phyloP scores from a whole-genome alignment of 2,329 filamentous ascomycete genomes.

The Sordariomycetes sp. region DNA sequence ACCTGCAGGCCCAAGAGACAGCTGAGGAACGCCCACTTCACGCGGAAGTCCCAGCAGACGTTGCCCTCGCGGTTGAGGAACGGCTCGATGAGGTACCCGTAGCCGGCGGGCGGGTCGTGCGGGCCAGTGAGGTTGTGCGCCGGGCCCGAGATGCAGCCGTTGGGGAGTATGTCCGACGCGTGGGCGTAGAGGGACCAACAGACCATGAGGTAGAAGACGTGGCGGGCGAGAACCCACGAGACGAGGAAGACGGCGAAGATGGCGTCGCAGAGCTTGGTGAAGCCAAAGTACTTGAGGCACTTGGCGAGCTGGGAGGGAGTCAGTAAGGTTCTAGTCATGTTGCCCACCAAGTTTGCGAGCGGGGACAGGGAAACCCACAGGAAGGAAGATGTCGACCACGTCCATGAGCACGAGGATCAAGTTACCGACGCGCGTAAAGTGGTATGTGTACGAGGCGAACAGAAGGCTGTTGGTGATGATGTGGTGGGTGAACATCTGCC shows the following conservation, averaged over 20 bases:
- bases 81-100: slow-evolving; percentile 56
- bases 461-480: slow-evolving; percentile 78
- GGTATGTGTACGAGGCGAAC: slow-evolving; percentile 71
- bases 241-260: slow-evolving; percentile 78
- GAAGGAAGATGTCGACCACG: slow-evolving; percentile 75
- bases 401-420: slow-evolving; percentile 90
- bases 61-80: slow-evolving; percentile 58
- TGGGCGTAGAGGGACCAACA: slow-evolving; percentile 73
- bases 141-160: slow-evolving; percentile 58
- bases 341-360: not conserved
- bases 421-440: slow-evolving; percentile 77
- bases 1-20: slow-evolving; percentile 67
- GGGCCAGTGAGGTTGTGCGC: slow-evolving; percentile 41
- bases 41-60: slow-evolving; percentile 65
- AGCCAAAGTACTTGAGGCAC: slow-evolving; percentile 81
- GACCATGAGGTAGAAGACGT: slow-evolving; percentile 65
- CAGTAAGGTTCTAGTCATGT: not conserved
- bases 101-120: slow-evolving; percentile 31
- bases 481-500: slow-evolving; percentile 93
- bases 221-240: slow-evolving; percentile 72
- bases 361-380: slow-evolving; percentile 40
- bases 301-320: slow-evolving; percentile 58
- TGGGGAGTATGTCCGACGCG: slow-evolving; percentile 44
- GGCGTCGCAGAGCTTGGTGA: slow-evolving; percentile 62
- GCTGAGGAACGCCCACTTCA: slow-evolving; percentile 66